phyloP scores from a whole-genome alignment of 257 asterid genomes.

The Salvia splendens region DNA sequence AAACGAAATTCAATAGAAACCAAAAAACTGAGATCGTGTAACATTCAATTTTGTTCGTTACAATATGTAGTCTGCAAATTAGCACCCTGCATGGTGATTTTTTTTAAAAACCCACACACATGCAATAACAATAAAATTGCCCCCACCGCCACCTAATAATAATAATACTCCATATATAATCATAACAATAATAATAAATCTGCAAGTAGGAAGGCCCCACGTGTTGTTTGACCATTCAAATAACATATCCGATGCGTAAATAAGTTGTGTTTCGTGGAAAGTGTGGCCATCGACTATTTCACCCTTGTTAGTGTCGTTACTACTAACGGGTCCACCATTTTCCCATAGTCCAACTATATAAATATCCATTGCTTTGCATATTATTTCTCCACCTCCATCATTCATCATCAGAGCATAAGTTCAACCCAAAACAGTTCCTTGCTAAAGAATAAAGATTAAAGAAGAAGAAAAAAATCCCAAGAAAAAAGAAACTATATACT shows the following conservation, averaged over 20 bases:
- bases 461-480: neutral
- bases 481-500: neutral
- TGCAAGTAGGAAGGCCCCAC: neutral
- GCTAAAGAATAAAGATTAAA: neutral
- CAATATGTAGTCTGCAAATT: no score
- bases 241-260: neutral
- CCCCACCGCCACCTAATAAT: no score
- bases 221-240: slow-evolving; percentile 23
- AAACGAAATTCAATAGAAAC: no score
- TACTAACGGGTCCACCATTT: slow-evolving; percentile 11
- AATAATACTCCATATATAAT: no score
- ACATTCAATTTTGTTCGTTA: no score
- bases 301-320: neutral
- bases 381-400: neutral
- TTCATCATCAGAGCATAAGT: neutral
- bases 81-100: no score
- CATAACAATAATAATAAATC: no score
- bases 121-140: no score
- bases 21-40: no score
- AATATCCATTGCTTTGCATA: neutral
- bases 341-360: slow-evolving; percentile 5
- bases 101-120: no score
- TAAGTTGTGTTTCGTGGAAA: slow-evolving; percentile 17
- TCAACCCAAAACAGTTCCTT: no score
- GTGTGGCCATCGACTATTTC: neutral